phyloP scores from a whole-genome alignment of 768 basidiomycete genomes.

The Rhodotorula paludigena region DNA sequence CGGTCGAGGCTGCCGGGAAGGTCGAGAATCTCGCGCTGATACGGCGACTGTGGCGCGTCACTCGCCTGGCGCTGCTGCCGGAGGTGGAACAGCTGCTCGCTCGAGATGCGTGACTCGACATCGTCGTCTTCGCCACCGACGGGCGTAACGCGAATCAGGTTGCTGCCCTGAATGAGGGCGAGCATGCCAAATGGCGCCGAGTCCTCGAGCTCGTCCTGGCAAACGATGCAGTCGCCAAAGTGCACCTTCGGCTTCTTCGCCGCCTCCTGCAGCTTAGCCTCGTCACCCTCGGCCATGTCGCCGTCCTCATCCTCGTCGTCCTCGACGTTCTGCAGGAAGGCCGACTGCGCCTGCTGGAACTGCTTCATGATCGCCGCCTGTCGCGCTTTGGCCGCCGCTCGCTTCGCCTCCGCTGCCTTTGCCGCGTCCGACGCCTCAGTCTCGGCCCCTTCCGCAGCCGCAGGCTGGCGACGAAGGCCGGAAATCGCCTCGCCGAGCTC shows the following conservation, averaged over 20 bases:
- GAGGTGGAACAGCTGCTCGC: neutral
- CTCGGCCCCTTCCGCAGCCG: constrained; percentile 21
- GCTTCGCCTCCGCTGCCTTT: constrained; percentile 61
- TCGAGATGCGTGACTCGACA: neutral
- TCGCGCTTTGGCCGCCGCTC: constrained; percentile 78
- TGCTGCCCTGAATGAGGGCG: constrained; percentile 80
- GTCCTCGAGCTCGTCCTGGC: constrained; percentile 82
- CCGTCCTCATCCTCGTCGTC: constrained; percentile 53
- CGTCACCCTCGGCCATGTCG: no score
- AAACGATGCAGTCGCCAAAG: constrained; percentile 88
- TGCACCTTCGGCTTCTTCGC: constrained; percentile 51
- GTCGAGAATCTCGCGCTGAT: constrained; percentile 66
- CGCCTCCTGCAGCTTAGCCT: constrained; percentile 10
- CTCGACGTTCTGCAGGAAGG: constrained; percentile 65
- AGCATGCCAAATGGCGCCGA: constrained; percentile 75
- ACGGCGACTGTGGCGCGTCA: no score
- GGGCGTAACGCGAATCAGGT: constrained; percentile 71
- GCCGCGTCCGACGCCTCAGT: constrained; percentile 43
- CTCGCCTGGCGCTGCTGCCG: no score
- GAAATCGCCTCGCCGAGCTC: constrained; percentile 23
- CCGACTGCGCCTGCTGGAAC: constrained; percentile 87
- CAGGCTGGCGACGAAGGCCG: constrained; percentile 47
- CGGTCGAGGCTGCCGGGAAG: constrained; percentile 64
- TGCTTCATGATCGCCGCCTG: constrained; percentile 91
- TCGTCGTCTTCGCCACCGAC: constrained; percentile 47